Conservation (phyloP, 2,329 filamentous ascomycete genomes). For the Meredithiella fracta region DNA sequence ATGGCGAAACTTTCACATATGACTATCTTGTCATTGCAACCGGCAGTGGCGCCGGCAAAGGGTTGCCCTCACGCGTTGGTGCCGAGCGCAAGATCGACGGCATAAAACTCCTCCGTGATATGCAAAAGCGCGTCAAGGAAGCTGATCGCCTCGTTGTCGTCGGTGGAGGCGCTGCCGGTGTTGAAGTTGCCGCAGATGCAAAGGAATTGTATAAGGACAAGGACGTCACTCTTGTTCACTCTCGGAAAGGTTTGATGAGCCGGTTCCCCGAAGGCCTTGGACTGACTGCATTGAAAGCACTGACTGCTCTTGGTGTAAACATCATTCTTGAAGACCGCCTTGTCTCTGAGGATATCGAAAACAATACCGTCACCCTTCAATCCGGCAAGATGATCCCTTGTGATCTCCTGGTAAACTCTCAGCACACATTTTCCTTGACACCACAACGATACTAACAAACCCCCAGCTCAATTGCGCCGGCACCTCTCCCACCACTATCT, state of each 20-base stretch:
- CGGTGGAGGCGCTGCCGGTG: constrained; percentile 44
- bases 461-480: constrained; percentile 41
- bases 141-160: constrained; percentile 32
- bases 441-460: constrained; percentile 10
- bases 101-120: constrained; percentile 25
- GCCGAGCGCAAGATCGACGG: constrained; percentile 27
- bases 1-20: constrained; percentile 21
- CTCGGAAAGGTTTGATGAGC: constrained; percentile 34
- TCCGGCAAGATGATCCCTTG: constrained; percentile 30
- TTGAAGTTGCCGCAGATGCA: constrained; percentile 44
- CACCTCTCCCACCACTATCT: constrained; percentile 37
- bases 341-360: constrained; percentile 22
- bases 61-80: constrained; percentile 32
- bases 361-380: constrained; percentile 26
- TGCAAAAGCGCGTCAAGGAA: constrained; percentile 30
- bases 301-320: constrained; percentile 31
- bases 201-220: constrained; percentile 41
- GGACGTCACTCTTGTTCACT: constrained; percentile 40
- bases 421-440: not conserved
- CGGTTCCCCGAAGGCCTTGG: constrained; percentile 31
- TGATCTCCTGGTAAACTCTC: constrained; percentile 31
- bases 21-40: constrained; percentile 42
- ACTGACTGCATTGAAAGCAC: constrained; percentile 23
- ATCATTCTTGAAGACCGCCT: constrained; percentile 36
- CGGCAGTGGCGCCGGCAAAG: constrained; percentile 29